Conservation (phyloP, 1,139 yeast genomes). For the Saccharomyces uvarum region DNA sequence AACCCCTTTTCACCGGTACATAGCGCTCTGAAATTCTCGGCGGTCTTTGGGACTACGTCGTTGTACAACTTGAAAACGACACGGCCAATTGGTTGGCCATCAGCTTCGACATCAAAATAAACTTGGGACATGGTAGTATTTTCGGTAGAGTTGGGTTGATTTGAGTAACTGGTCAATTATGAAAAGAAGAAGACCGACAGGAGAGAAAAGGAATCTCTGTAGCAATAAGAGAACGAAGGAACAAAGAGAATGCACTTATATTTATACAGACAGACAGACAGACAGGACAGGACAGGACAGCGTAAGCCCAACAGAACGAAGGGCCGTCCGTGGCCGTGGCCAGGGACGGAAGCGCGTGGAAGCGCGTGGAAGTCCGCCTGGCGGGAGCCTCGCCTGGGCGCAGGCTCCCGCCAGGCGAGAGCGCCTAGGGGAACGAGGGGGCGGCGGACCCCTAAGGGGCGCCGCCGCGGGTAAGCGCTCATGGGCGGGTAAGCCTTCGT, state of each 20-base stretch:
- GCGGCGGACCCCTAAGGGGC: not conserved
- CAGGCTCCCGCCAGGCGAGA: too few relatives aligned
- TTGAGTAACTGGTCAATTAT: not conserved
- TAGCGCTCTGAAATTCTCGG: constrained; percentile 96
- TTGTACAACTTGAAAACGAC: constrained; percentile 77
- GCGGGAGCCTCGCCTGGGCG: not conserved
- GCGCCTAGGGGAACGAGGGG: not conserved
- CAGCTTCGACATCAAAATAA: constrained; percentile 33
- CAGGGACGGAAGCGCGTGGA: constrained; percentile 1
- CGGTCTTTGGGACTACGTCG: constrained; percentile 95
- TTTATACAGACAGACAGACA: not conserved
- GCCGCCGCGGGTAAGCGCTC: not conserved
- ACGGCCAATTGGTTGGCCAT: constrained; percentile 52
- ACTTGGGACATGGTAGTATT: constrained; percentile 28
- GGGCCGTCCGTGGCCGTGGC: not conserved
- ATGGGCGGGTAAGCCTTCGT: not conserved
- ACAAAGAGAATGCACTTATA: not conserved
- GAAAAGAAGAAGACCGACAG: not conserved
- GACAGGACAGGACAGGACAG: too few relatives aligned
- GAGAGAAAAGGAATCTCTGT: not conserved
- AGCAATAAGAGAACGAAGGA: not conserved
- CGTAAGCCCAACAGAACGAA: not conserved
- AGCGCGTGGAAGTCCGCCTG: not conserved
- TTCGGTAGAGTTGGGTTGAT: constrained; percentile 1
- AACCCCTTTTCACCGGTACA: constrained; percentile 96